These are phyloP conservation scores for Akebia trifoliata DNA, from an alignment of 164 flowering plant genomes.

Conservation along the genomic window DNA sequence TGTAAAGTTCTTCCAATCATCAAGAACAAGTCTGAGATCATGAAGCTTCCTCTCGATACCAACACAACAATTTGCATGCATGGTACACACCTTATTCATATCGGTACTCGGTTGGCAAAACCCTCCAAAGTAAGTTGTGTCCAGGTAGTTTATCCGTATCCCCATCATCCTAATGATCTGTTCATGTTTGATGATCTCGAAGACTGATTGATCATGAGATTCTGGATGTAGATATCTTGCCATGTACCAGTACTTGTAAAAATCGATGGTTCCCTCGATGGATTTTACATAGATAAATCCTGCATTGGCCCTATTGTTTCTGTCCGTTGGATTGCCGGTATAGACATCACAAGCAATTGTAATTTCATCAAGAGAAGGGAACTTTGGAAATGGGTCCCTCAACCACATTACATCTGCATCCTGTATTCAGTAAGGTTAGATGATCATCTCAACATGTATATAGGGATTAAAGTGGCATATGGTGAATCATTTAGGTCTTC, in stretches of 20 bases:
- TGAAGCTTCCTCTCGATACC: conserved; percentile 26
- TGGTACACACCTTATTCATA: conserved; percentile 23
- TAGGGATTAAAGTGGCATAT: not conserved
- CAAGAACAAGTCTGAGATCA: conserved; percentile 33
- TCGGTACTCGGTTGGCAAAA: conserved; percentile 28
- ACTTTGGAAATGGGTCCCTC: conserved; percentile 25
- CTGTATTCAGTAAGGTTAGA: conserved; percentile 17
- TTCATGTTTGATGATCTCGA: conserved; percentile 17
- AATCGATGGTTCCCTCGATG: conserved; percentile 10
- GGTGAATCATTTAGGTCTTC: not conserved
- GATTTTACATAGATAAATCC: conserved; percentile 29
- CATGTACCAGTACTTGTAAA: conserved; percentile 28
- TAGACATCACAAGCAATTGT: conserved; percentile 21
- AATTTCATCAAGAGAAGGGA: conserved; percentile 10
- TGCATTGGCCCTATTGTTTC: conserved; percentile 22
- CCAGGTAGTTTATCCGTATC: conserved; percentile 16
- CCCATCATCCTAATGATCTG: not conserved
- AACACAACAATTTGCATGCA: conserved; percentile 39
- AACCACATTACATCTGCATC: conserved; percentile 48
- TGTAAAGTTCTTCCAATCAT: conserved; percentile 36
- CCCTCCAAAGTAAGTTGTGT: conserved; percentile 27
- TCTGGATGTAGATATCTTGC: conserved; percentile 19
- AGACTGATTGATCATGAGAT: conserved; percentile 14
- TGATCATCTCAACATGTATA: too few species aligned
- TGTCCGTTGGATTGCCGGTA: conserved; percentile 5